These are phyloP conservation scores for Cocos nucifera DNA, from an alignment of 176 grass and related monocot genomes.

Conservation along the genomic window DNA sequence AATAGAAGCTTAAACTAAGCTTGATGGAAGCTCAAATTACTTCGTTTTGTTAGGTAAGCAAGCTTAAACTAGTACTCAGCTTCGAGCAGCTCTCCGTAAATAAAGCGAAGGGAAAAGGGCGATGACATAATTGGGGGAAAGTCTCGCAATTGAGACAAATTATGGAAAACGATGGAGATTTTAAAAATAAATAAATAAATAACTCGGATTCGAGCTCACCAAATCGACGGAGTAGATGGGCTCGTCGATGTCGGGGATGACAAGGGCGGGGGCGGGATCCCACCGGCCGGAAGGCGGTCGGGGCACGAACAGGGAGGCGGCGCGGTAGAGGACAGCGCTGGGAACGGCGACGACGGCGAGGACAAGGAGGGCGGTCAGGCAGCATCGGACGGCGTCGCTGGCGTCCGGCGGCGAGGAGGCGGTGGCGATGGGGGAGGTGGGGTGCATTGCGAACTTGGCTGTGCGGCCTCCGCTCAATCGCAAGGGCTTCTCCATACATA, in stretches of 20 bases:
- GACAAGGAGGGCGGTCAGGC: slow-evolving; percentile 21
- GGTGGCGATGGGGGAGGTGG: background rate
- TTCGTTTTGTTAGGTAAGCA: no score
- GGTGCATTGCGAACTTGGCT: background rate
- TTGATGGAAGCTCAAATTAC: no score
- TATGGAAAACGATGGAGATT: no score
- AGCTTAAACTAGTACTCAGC: no score
- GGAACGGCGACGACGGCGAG: slow-evolving; percentile 26
- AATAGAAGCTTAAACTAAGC: no score
- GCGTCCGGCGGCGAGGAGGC: background rate
- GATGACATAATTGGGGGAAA: background rate
- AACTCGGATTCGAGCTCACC: slow-evolving; percentile 10
- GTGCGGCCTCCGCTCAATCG: background rate
- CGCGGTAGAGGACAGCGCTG: slow-evolving; percentile 39
- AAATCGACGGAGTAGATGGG: slow-evolving; percentile 14
- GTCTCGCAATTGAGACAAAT: background rate
- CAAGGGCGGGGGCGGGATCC: background rate
- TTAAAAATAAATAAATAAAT: background rate
- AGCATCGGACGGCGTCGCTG: slow-evolving; percentile 1
- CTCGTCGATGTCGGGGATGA: slow-evolving; percentile 12
- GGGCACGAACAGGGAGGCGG: background rate
- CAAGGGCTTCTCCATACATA: background rate
- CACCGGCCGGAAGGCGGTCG: background rate
- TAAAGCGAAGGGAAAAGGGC: background rate
- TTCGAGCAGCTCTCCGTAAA: no score